phyloP scores from a whole-genome alignment of 768 basidiomycete species.

The Boletus pseudo-olivaceus region DNA sequence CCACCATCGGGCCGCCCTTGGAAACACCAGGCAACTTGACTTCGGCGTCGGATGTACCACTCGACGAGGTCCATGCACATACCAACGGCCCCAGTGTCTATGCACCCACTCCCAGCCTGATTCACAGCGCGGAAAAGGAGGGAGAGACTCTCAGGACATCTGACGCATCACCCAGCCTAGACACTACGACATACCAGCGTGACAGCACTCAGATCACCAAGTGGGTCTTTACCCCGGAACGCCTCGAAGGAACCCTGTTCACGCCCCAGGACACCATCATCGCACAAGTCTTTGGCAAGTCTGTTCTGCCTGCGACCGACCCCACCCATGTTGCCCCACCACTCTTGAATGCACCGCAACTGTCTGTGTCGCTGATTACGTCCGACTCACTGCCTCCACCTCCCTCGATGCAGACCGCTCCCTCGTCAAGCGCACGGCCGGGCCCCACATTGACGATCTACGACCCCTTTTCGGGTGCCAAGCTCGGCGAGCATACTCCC shows the following conservation, averaged over 20 bases:
- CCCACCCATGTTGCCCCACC: not conserved
- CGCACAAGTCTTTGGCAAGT: conserved; percentile 36
- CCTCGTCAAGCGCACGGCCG: not conserved
- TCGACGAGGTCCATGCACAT: conserved; percentile 22
- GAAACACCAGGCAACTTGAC: conserved; percentile 9
- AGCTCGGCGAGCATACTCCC: conserved; percentile 20
- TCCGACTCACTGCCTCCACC: conserved; percentile 14
- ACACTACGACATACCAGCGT: conserved; percentile 1
- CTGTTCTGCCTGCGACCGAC: conserved; percentile 3
- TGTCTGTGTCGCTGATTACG: conserved; percentile 10
- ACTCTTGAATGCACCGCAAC: conserved; percentile 6
- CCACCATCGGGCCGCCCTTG: conserved; percentile 13
- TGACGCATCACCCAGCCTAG: conserved; percentile 5
- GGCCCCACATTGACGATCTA: conserved; percentile 22
- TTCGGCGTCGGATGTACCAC: conserved; percentile 19
- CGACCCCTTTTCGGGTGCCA: conserved; percentile 33
- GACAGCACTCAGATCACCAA: not conserved
- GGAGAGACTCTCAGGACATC: conserved; percentile 9
- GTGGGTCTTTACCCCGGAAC: not conserved
- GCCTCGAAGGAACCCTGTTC: conserved; percentile 11
- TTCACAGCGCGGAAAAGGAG: conserved; percentile 13
- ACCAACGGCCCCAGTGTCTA: conserved; percentile 27
- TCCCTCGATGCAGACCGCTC: conserved; percentile 4
- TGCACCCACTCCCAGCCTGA: conserved; percentile 14
- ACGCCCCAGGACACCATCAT: conserved; percentile 66